Conservation (phyloP, 2,329 filamentous ascomycete genomes). For the Cladosporium phlei region DNA sequence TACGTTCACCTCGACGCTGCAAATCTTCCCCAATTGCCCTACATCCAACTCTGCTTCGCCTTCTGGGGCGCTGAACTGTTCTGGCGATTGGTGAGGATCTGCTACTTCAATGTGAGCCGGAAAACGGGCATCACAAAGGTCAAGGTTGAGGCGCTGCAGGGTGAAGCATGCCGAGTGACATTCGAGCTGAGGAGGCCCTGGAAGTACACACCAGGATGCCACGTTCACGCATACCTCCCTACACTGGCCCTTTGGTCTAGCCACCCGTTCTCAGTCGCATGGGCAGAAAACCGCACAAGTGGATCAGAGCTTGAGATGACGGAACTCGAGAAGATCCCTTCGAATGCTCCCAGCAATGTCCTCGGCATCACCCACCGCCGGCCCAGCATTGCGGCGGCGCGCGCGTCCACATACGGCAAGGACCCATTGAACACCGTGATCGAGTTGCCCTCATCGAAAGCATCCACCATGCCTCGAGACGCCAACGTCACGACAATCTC, state of each 20-base stretch:
- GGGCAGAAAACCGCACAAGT: conserved; percentile 35
- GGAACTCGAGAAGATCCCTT: conserved; percentile 32
- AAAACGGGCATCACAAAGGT: conserved; percentile 47
- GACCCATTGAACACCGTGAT: conserved; percentile 14
- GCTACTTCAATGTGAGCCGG: conserved; percentile 51
- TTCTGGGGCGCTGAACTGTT: conserved; percentile 69
- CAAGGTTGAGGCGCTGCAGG: conserved; percentile 54
- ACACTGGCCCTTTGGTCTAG: conserved; percentile 38
- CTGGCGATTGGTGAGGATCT: conserved; percentile 45
- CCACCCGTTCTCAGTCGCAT: conserved; percentile 49
- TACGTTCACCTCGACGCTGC: conserved; percentile 74
- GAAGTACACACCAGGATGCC: conserved; percentile 51
- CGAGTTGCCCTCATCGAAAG: conserved; percentile 15
- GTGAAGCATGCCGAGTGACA: conserved; percentile 57
- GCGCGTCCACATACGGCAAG: conserved; percentile 13
- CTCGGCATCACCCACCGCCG: conserved; percentile 9
- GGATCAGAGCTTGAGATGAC: conserved; percentile 25
- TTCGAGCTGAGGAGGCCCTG: conserved; percentile 54
- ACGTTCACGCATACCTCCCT: conserved; percentile 59
- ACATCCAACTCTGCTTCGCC: conserved; percentile 67
- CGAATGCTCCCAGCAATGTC: conserved; percentile 9
- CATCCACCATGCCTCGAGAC: conserved; percentile 24
- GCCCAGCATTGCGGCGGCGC: conserved; percentile 11
- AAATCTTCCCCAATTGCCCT: conserved; percentile 63
- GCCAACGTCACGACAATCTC: conserved; percentile 51